These are phyloP conservation scores for Bjerkandera adusta DNA, from an alignment of 1,284 basidiomycete species.

Conservation along the genomic window DNA sequence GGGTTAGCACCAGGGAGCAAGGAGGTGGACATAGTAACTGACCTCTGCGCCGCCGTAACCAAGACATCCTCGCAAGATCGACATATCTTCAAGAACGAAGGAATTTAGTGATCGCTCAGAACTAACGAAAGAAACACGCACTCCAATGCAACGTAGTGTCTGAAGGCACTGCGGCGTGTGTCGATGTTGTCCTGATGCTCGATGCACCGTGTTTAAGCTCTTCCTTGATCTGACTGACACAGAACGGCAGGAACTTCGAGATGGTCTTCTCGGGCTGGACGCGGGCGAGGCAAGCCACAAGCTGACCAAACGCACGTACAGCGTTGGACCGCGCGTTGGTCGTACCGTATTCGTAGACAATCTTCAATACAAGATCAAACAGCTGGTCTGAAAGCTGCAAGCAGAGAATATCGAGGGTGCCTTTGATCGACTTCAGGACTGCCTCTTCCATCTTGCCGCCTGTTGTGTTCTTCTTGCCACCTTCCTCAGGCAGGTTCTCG, in stretches of 20 bases:
- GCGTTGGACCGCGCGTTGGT: slow-evolving; percentile 88
- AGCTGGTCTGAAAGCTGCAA: slow-evolving; percentile 85
- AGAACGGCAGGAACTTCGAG: slow-evolving; percentile 79
- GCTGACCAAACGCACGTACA: slow-evolving; percentile 86
- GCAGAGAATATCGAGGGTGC: slow-evolving; percentile 84
- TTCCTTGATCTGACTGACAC: slow-evolving; percentile 76
- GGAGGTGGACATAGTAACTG: slow-evolving; percentile 23
- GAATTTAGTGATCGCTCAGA: slow-evolving; percentile 4
- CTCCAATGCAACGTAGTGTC: slow-evolving; percentile 97
- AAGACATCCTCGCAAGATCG: slow-evolving; percentile 76
- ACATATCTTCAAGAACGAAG: slow-evolving; percentile 57
- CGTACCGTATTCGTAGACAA: slow-evolving; percentile 86
- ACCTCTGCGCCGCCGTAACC: slow-evolving; percentile 69
- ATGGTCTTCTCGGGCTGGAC: slow-evolving; percentile 79
- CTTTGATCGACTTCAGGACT: slow-evolving; percentile 81
- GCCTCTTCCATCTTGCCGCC: slow-evolving; percentile 87
- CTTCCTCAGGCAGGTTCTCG: slow-evolving; percentile 94
- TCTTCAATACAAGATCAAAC: slow-evolving; percentile 83
- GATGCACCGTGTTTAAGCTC: slow-evolving; percentile 93
- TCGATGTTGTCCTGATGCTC: slow-evolving; percentile 87
- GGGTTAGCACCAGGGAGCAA: not conserved
- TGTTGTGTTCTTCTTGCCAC: slow-evolving; percentile 75
- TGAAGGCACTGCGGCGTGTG: slow-evolving; percentile 76
- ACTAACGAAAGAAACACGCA: slow-evolving; percentile 38
- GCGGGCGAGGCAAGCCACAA: slow-evolving; percentile 85